phyloP scores from a whole-genome alignment of 352 stramenopile genomes.

The Thraustotheca clavata region DNA sequence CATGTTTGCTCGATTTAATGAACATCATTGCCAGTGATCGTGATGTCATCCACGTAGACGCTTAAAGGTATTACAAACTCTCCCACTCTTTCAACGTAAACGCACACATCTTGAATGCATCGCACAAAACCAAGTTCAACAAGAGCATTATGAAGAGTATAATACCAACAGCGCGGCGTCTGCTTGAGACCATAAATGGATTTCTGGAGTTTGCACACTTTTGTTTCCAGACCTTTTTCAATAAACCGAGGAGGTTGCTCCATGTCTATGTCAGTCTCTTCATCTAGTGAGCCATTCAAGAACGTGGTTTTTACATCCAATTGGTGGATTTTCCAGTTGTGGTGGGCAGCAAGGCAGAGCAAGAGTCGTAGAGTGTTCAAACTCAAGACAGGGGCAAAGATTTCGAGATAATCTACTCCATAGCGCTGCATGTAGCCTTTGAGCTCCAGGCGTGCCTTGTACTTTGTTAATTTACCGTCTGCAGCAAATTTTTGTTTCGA shows the following conservation, averaged over 20 bases:
- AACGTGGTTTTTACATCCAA: conserved; percentile 31
- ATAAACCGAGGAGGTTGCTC: conserved; percentile 19
- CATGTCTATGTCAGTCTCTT: conserved; percentile 26
- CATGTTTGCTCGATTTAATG: background rate
- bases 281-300: conserved; percentile 27
- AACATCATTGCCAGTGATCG: background rate
- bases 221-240: conserved; percentile 9
- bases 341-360: conserved; percentile 20
- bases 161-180: conserved; percentile 26
- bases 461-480: conserved; percentile 22
- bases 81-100: conserved; percentile 19
- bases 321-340: conserved; percentile 24
- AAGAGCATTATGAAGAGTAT: conserved; percentile 23
- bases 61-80: conserved; percentile 18
- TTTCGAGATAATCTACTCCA: conserved; percentile 25
- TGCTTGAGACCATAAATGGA: conserved; percentile 35
- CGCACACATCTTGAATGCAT: conserved; percentile 11
- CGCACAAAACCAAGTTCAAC: conserved; percentile 14
- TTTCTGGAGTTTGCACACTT: conserved; percentile 25
- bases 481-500: conserved; percentile 21
- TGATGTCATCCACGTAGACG: conserved; percentile 17
- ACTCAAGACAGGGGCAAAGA: conserved; percentile 26
- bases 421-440: conserved; percentile 25
- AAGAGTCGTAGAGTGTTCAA: conserved; percentile 24
- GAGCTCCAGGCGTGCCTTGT: conserved; percentile 27